Conservation (phyloP, 441 rosid species). For the Erodium chrysanthum region DNA sequence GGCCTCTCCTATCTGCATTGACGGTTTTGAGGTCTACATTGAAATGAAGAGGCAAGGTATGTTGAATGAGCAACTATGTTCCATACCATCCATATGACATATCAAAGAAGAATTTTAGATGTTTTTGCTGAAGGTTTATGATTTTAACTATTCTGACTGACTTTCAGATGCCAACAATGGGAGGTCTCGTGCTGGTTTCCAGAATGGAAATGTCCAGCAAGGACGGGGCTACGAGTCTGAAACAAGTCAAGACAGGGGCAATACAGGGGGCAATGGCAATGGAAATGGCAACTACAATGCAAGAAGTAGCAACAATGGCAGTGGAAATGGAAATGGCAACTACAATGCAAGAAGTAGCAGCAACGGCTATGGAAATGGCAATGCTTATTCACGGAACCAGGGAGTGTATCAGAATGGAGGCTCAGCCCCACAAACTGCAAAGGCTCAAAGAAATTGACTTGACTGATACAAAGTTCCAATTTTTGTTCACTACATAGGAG, state of each 20-base stretch:
- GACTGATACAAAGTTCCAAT: neutral
- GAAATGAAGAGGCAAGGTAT: constrained; percentile 59
- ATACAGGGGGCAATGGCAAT: too few species aligned
- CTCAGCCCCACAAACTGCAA: neutral
- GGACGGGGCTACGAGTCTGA: constrained; percentile 24
- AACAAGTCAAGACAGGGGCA: too few species aligned
- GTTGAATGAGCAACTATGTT: constrained; percentile 15
- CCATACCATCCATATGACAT: too few species aligned
- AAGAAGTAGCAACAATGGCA: too few species aligned
- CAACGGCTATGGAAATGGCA: neutral
- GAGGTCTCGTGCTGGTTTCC: constrained; percentile 31
- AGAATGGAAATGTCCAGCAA: constrained; percentile 32
- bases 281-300: too few species aligned
- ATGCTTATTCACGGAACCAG: constrained; percentile 6
- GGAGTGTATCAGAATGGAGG: constrained; percentile 35
- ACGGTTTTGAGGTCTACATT: constrained; percentile 40
- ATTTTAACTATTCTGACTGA: too few species aligned
- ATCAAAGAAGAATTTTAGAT: neutral
- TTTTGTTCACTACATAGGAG: neutral
- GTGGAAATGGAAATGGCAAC: too few species aligned
- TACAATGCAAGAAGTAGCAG: too few species aligned
- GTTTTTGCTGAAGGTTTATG: too few species aligned
- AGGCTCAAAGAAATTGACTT: neutral
- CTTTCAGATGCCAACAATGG: constrained; percentile 32
- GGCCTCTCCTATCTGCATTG: constrained; percentile 45